These are phyloP conservation scores for Monosporozyma siamensis DNA, from an alignment of 805 yeast genomes.

Conservation along the genomic window DNA sequence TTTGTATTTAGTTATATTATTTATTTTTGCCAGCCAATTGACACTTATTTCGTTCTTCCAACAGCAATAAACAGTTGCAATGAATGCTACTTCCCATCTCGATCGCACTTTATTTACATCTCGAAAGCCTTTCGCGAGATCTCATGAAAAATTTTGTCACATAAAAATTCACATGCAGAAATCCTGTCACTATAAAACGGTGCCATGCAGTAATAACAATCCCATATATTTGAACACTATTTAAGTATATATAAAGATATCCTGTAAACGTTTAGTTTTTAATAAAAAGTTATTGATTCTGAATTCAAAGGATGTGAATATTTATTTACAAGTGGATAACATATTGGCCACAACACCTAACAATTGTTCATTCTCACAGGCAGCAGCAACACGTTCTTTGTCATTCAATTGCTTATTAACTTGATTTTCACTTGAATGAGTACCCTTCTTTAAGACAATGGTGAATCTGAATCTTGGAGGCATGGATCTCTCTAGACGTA, in stretches of 20 bases:
- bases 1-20: background rate
- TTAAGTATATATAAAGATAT: too few species aligned
- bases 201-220: too few species aligned
- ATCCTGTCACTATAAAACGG: too few species aligned
- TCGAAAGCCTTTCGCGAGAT: too few species aligned
- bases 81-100: too few species aligned
- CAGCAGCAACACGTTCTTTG: conserved; percentile 96
- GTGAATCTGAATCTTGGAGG: conserved; percentile 77
- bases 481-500: conserved; percentile 77
- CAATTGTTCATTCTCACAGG: conserved; percentile 92
- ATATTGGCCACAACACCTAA: conserved; percentile 83
- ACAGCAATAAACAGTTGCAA: too few species aligned
- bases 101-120: too few species aligned
- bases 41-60: too few species aligned
- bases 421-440: conserved; percentile 92
- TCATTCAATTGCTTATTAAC: conserved; percentile 95
- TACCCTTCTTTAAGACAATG: conserved; percentile 76
- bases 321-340: conserved; percentile 65
- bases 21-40: background rate
- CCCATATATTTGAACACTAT: too few species aligned
- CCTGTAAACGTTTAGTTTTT: background rate
- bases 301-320: background rate
- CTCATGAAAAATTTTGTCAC: background rate
- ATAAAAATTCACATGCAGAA: background rate
- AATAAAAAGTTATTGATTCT: background rate